phyloP scores from a whole-genome alignment of 495 filamentous ascomycete species.

The Annulohypoxylon bovei region DNA sequence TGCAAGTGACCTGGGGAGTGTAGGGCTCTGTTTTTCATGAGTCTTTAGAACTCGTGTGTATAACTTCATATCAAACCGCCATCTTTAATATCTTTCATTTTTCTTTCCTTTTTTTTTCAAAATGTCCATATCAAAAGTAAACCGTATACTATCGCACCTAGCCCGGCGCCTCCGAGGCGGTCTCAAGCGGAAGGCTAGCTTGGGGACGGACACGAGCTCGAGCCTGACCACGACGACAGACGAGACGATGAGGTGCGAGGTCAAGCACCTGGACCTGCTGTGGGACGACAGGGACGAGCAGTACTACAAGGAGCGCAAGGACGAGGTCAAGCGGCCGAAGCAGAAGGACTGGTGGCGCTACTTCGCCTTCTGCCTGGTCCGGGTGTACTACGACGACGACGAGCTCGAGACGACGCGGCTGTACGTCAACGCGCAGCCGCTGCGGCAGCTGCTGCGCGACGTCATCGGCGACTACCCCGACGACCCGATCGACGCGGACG shows the following conservation, averaged over 20 bases:
- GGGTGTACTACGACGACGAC: slow-evolving; percentile 36
- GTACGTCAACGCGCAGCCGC: slow-evolving; percentile 47
- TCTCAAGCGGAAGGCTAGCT: background rate
- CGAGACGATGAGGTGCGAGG: slow-evolving; percentile 50
- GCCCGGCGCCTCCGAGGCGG: background rate
- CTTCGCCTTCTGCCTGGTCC: slow-evolving; percentile 49
- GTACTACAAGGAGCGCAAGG: slow-evolving; percentile 45
- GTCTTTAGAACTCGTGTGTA: background rate
- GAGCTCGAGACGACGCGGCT: slow-evolving; percentile 40
- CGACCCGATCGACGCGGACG: slow-evolving; percentile 45
- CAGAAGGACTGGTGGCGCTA: slow-evolving; percentile 52
- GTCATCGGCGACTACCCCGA: slow-evolving; percentile 47
- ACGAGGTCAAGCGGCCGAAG: slow-evolving; percentile 41
- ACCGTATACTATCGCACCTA: background rate
- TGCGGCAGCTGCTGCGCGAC: slow-evolving; percentile 47
- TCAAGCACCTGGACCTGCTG: slow-evolving; percentile 50
- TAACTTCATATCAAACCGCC: background rate
- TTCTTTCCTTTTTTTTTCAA: too few species aligned
- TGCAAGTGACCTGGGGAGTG: background rate
- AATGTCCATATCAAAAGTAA: slow-evolving; percentile 4
- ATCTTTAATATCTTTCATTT: background rate
- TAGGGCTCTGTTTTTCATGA: background rate
- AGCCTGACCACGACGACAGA: slow-evolving; percentile 17
- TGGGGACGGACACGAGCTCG: background rate
- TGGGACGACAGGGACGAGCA: slow-evolving; percentile 45